Evolutionary conservation across 2,329 filamentous ascomycete species (phyloP), one percentile per base, ranked within the genome.

Genomic region (Paracoccidioides lutzii): DNA sequence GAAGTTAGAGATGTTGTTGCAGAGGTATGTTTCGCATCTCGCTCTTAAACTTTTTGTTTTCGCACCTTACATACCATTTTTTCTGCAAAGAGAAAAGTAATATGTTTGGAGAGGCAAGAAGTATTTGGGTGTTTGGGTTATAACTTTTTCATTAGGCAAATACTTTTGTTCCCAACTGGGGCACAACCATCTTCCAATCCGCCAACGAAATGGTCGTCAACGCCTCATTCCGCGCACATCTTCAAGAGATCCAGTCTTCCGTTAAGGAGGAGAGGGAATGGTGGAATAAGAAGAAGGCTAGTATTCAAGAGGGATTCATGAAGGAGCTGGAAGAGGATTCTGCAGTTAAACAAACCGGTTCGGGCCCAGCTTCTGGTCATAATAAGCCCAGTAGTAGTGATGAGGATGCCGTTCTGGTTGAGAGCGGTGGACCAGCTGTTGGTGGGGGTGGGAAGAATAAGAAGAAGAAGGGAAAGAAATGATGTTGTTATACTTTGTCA

Each of bases 161-260:
- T 69, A 90, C 87, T 22, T 86, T 96, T 60, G 79, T 82, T 1
- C 85, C 88, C 51, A 85, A 85, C 70, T 98, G 93, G 93, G 93
- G 93, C 59, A 85, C 93, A 68, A 83, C 81, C 56, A 97, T 98
- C 70, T 98, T 98, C 80, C 93, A 98, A 72, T 90, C 88, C 48
- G 93, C 93, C 55, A 95, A 95, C 72, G 93, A 98, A 73, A 96
- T 98, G 73, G 83, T 87, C 57, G 85, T 89, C 67, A 96, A 96
- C 74, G 80, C 81, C 44, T 74, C 83, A 49, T 80, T 95, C 66
- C 87, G 89, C 62, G 78, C 84, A 61, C 81, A 84, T 52, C 78
- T 95, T 22, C 80, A 84, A 49, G 85, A 90, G 59, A 82, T 95
- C 57, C 83, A 90, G 64, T 74, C 77, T 33, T 85, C 88, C 65